A percentile compares a stretch with the other conserved stretches of the same genome.
Conservation (phyloP, 805 yeast genomes). For the Wickerhamomyces chambardii region DNA sequence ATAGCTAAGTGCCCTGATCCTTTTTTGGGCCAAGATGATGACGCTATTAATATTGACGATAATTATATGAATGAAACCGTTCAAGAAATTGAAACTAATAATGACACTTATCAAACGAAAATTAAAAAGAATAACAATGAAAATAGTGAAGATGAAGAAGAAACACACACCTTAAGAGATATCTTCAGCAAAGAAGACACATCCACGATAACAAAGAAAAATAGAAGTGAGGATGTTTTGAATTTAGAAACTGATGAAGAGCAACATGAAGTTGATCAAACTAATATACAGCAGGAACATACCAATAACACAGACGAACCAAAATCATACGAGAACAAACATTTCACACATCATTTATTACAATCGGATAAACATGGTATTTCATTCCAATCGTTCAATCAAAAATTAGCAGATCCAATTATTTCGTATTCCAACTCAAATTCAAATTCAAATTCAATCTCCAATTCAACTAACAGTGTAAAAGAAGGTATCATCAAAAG, state of each 20-base stretch:
- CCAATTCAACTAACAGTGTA: too few relatives aligned
- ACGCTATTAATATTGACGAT: constrained; percentile 7
- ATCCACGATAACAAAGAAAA: too few relatives aligned
- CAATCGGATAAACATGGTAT: neutral
- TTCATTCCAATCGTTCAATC: neutral
- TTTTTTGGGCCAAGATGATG: constrained; percentile 23
- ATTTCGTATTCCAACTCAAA: neutral
- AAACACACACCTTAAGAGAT: neutral
- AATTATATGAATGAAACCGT: constrained; percentile 2
- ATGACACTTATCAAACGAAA: too few relatives aligned
- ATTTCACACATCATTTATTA: too few relatives aligned
- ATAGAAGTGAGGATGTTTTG: too few relatives aligned
- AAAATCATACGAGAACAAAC: neutral
- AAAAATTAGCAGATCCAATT: neutral
- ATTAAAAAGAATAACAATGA: constrained; percentile 3
- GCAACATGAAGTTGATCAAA: too few relatives aligned
- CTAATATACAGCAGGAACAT: too few relatives aligned
- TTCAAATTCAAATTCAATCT: neutral
- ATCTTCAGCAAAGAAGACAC: too few relatives aligned
- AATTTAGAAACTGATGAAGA: too few relatives aligned
- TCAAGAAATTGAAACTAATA: too few relatives aligned
- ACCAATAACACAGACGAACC: neutral
- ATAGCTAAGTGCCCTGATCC: constrained; percentile 61
- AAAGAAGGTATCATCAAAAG: constrained; percentile 1
- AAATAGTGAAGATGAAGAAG: constrained; percentile 1